Percentiles rank a stretch among this genome's conserved stretches.
phyloP scores from a whole-genome alignment of 352 stramenopile species.

The Globisporangium emineosum region DNA sequence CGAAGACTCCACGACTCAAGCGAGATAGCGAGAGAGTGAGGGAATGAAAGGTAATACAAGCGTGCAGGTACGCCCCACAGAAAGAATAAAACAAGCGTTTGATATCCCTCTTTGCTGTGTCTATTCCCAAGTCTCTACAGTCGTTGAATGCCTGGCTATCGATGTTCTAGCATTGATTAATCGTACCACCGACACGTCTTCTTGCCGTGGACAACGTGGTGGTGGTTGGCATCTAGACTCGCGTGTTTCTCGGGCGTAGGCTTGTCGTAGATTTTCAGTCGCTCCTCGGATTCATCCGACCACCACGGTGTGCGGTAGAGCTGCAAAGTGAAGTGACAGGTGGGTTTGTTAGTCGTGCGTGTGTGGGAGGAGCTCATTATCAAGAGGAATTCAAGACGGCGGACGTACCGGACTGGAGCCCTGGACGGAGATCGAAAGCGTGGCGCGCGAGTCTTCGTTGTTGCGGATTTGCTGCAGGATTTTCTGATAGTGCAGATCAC shows the following conservation, averaged over 20 bases:
- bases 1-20: too few species aligned
- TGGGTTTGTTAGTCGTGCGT: neutral
- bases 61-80: neutral
- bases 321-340: conserved; percentile 7
- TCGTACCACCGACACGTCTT: conserved; percentile 55
- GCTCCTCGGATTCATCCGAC: conserved; percentile 35
- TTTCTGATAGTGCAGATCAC: conserved; percentile 4
- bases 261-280: conserved; percentile 19
- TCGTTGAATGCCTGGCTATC: neutral
- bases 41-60: neutral
- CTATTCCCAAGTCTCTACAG: too few species aligned
- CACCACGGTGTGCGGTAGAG: conserved; percentile 39
- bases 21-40: neutral
- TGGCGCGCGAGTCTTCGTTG: conserved; percentile 21
- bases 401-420: conserved; percentile 27
- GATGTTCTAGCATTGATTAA: conserved; percentile 15
- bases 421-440: conserved; percentile 21
- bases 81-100: conserved; percentile 7
- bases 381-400: neutral
- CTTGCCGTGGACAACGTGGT: conserved; percentile 31
- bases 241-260: conserved; percentile 15
- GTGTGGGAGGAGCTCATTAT: neutral
- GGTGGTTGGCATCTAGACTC: conserved; percentile 14
- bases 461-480: conserved; percentile 30
- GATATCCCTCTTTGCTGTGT: neutral